These are phyloP conservation scores for Rachicladosporium sp. DNA, from an alignment of 2,329 filamentous ascomycete genomes.

Conservation along the genomic window DNA sequence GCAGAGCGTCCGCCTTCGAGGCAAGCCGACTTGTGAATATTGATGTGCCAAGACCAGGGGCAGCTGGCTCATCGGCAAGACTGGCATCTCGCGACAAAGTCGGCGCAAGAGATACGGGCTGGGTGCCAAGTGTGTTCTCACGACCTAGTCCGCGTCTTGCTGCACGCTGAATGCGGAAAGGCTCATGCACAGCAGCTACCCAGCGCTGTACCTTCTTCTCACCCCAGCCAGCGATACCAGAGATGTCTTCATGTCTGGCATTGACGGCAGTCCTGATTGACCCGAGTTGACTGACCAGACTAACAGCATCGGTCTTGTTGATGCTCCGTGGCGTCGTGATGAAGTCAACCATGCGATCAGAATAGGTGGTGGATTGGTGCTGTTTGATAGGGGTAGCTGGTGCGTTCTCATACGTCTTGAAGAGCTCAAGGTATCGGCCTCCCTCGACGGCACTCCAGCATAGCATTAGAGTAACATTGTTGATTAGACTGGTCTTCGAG, in stretches of 20 bases:
- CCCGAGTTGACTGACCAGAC: slow-evolving; percentile 82
- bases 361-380: slow-evolving; percentile 70
- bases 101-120: slow-evolving; percentile 12
- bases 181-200: slow-evolving; percentile 70
- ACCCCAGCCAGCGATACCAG: slow-evolving; percentile 81
- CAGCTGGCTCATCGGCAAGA: slow-evolving; percentile 3
- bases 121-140: slow-evolving; percentile 20
- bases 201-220: slow-evolving; percentile 87
- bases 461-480: slow-evolving; percentile 81
- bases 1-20: not conserved
- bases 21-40: slow-evolving; percentile 1
- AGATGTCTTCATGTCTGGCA: slow-evolving; percentile 73
- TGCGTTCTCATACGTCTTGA: slow-evolving; percentile 88
- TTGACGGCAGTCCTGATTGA: slow-evolving; percentile 79
- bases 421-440: slow-evolving; percentile 83
- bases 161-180: slow-evolving; percentile 64
- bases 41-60: slow-evolving; percentile 2
- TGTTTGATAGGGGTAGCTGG: slow-evolving; percentile 71
- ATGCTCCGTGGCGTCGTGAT: slow-evolving; percentile 79
- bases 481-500: slow-evolving; percentile 82
- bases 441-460: slow-evolving; percentile 94
- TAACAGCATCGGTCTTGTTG: slow-evolving; percentile 89
- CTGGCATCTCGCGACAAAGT: slow-evolving; percentile 17
- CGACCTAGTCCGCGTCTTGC: slow-evolving; percentile 39
- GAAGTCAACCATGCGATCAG: slow-evolving; percentile 81